Base-by-base conservation (phyloP, 108 stramenopile species). In the Cyclotella choctawhatcheeana region DNA sequence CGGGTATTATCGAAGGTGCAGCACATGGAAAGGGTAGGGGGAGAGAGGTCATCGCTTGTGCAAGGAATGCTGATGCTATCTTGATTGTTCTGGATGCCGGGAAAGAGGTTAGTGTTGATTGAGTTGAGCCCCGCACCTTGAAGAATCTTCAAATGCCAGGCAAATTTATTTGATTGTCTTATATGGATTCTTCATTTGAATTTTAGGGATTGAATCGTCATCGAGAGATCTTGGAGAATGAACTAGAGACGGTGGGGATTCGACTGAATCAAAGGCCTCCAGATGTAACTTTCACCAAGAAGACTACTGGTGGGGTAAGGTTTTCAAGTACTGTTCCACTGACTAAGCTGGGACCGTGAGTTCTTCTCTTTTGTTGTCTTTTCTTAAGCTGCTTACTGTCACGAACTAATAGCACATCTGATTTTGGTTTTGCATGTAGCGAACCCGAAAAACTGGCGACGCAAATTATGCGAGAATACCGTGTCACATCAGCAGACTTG, bases 1-100 rank as follows among this genome's bases (percentile, higher is more conserved):
- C 99, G 8, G 99, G 99, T 61, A 99, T 99, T 75, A 99, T 99
- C 73, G 99, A 99, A 71, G 99, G 99, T 26, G 99, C 99, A 4
- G 98, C 99, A 0, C 92, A 96, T 71, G 99, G 99, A 3, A 97
- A 94, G 44, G 99, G 99, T 7, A 85, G 99, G 25, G 99, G 99
- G 32, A 82, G 91, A 24, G 97, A 99, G 84, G 99, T 99, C 12
- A 99, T 99, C 69, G 98, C 99, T 4, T 97, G 97, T 10, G 99
- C 99, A 7, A 84, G 97, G 50, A 84, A 85, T 26, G 93, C 97
- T 14, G 98, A 99, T 86, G 84, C 98, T 4, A 96, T 99, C 43
- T 67, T 99, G 25, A 98, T 99, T 80, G 99, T 99, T 5, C 77
- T 99, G 60, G 99, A 99, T 82, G 98, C 97, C 2, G 97, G 90